A percentile compares a stretch with the other conserved stretches of the same genome.
These are phyloP conservation scores for Straminergon stramineum DNA, from an alignment of 225 moss, liverwort and hornwort species.

Conservation along the genomic window DNA sequence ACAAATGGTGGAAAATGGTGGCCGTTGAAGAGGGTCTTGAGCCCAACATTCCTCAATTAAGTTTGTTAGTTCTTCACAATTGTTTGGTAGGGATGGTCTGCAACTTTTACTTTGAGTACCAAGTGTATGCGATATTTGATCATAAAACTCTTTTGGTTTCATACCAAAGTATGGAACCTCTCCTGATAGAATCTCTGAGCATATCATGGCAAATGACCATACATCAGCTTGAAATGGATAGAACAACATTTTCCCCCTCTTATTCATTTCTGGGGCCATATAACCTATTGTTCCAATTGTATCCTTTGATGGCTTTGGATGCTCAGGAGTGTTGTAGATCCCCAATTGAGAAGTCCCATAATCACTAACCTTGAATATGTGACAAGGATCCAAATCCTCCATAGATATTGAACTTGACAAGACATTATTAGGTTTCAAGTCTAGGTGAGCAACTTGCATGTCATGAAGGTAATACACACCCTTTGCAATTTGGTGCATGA, in stretches of 20 bases:
- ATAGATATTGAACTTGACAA: not conserved
- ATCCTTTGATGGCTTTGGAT: not conserved
- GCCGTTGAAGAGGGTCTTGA: not conserved
- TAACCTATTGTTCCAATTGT: not conserved
- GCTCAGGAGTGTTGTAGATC: not conserved
- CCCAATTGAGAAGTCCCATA: not conserved
- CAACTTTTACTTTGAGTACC: not conserved
- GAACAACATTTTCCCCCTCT: rapidly evolving
- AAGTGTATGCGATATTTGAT: not conserved
- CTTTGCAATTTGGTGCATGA: not conserved
- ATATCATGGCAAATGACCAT: not conserved
- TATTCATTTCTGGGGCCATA: not conserved
- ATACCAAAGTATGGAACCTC: not conserved
- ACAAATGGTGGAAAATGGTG: not conserved
- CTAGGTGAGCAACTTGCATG: not conserved
- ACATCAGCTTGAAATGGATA: not conserved
- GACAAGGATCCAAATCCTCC: not conserved
- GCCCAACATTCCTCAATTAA: not conserved
- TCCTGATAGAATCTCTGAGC: too few species aligned
- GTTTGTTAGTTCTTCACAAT: not conserved
- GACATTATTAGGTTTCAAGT: not conserved
- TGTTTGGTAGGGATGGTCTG: not conserved
- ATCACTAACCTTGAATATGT: not conserved
- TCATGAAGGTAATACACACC: too few species aligned
- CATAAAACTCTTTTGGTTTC: rapidly evolving